These are phyloP conservation scores for Curvularia hawaiiensis DNA, from an alignment of 2,329 filamentous ascomycete species.

Conservation along the genomic window DNA sequence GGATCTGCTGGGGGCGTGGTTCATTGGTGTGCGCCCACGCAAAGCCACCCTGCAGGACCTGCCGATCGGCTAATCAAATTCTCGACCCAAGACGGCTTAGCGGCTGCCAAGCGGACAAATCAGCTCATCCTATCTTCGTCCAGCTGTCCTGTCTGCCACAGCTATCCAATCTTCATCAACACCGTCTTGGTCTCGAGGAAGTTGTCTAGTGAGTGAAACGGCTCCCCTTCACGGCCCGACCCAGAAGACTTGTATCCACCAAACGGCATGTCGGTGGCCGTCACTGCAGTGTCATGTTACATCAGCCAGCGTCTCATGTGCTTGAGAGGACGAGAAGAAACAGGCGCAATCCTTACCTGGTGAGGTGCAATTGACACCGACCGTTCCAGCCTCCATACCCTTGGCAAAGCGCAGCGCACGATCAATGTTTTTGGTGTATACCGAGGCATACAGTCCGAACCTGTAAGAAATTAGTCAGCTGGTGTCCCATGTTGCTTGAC, in stretches of 20 bases:
- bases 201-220: constrained; percentile 38
- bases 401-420: constrained; percentile 49
- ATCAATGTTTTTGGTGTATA: constrained; percentile 67
- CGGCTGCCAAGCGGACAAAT: constrained; percentile 8
- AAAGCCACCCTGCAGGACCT: constrained; percentile 18
- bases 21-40: constrained; percentile 5
- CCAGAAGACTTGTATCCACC: constrained; percentile 50
- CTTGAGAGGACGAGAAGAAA: neutral
- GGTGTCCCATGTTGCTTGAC: constrained; percentile 3
- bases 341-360: constrained; percentile 18
- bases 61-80: constrained; percentile 22
- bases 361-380: constrained; percentile 50
- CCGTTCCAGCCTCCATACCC: constrained; percentile 48
- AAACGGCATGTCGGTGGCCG: constrained; percentile 47
- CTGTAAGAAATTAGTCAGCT: constrained; percentile 10
- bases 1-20: constrained; percentile 12
- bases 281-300: neutral
- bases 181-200: constrained; percentile 45
- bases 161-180: constrained; percentile 33
- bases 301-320: neutral
- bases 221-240: constrained; percentile 43
- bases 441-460: constrained; percentile 82
- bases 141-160: neutral
- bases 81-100: constrained; percentile 15
- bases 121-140: neutral